These are phyloP conservation scores for Tetrahymena thermophila DNA, from an alignment of 73 alveolate species.

Conservation along the genomic window DNA sequence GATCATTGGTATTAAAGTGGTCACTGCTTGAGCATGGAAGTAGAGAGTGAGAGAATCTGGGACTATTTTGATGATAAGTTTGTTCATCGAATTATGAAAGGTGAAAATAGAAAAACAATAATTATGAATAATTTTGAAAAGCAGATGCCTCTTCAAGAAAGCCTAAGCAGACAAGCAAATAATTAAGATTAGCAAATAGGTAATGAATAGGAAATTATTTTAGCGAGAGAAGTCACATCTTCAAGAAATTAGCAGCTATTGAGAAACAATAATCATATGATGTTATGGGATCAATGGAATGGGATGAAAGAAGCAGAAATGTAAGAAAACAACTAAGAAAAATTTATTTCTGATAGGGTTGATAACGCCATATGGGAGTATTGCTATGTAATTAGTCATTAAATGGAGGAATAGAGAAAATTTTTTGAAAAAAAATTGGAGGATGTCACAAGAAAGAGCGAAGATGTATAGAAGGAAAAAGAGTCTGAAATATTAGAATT, in stretches of 20 bases:
- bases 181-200: neutral
- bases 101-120: constrained; percentile 12
- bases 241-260: constrained; percentile 8
- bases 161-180: neutral
- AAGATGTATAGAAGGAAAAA: constrained; percentile 43
- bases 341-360: constrained; percentile 59
- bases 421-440: constrained; percentile 72
- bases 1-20: constrained; percentile 63
- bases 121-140: constrained; percentile 7
- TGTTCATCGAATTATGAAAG: constrained; percentile 81
- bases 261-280: constrained; percentile 30
- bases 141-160: neutral
- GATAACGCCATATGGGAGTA: constrained; percentile 77
- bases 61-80: constrained; percentile 77
- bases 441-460: constrained; percentile 44
- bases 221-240: neutral
- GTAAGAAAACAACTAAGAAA: constrained; percentile 14
- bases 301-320: constrained; percentile 32
- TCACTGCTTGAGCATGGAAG: constrained; percentile 78
- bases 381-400: constrained; percentile 66
- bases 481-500: constrained; percentile 39
- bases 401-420: constrained; percentile 75
- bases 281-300: constrained; percentile 34
- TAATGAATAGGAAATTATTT: constrained; percentile 7
- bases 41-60: constrained; percentile 82